Base-by-base conservation (phyloP, 352 stramenopile genomes). In the Plasmopara viticola region DNA sequence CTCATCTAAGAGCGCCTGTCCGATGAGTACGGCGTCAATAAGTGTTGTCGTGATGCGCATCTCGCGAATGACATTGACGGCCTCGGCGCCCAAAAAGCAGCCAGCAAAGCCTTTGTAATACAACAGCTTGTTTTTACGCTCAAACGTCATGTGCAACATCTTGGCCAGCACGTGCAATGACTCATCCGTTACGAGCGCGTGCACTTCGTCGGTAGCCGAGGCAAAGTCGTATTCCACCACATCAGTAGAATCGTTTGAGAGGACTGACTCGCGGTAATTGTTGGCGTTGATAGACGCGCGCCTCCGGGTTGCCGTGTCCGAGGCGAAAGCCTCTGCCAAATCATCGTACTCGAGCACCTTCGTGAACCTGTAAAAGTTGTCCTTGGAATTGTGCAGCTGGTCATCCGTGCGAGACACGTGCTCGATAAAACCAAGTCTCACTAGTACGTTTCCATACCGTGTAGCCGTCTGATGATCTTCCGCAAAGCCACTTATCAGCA, bases 51-150 rank as follows among this genome's bases (percentile, higher is more conserved):
- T 72, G 45, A 94, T 74, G 33, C 80, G 70, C 51, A 92, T 66
- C 48, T 94, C 81, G 14, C 78, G 81, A 18, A 94, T 78, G 40
- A 88, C 75, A 29, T 86, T 90, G n/a, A 94, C 79, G 20, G 83
- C 78, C 54, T 94, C 84, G 9, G 78, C 80, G 15, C 84, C 84
- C 17, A 91, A 66, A 58, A 94, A 94, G 59, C 84, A 94, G 41
- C 75, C 77, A 47, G 72, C 67, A 40, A 84, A 81, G 60, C 84
- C 81, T 68, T 94, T 94, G 75, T 94, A 91, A 48, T 85, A 87
- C 42, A 94, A 67, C 43, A 94, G 45, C 48, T 94, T 94, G 75
- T 91, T 91, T 59, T 88, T 94, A 60, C 78, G 83, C 61, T 91
- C 81, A 40, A 94, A 90, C 34, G 90, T 69, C 48, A 85, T 88